A percentile compares a stretch with the other conserved stretches of the same genome.
phyloP scores from a whole-genome alignment of 2,329 filamentous ascomycete genomes.

The Incumbomyces delicatus region DNA sequence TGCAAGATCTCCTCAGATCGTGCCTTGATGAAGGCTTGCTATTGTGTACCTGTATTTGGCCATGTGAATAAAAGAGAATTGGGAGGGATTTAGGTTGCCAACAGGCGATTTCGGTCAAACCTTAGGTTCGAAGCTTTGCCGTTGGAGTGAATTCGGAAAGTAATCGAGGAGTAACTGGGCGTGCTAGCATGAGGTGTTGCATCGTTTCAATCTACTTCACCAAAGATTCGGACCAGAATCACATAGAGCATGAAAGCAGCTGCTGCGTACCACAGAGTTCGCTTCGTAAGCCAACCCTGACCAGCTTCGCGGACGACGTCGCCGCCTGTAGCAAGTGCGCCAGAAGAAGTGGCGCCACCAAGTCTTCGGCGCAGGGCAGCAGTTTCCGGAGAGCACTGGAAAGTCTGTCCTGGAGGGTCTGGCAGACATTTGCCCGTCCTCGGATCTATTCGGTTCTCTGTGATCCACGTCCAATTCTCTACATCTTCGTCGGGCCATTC shows the following conservation, averaged over 20 bases:
- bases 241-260: constrained; percentile 72
- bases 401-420: constrained; percentile 28
- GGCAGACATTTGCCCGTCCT: constrained; percentile 60
- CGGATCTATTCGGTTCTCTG: constrained; percentile 67
- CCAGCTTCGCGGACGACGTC: constrained; percentile 66
- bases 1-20: no score
- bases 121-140: no score
- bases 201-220: constrained; percentile 1
- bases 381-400: constrained; percentile 52
- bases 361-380: constrained; percentile 56
- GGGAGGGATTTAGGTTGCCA: no score
- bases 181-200: no score
- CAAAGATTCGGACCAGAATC: constrained; percentile 64
- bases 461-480: constrained; percentile 90
- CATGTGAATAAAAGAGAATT: no score
- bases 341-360: constrained; percentile 41
- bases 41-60: no score
- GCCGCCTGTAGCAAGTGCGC: constrained; percentile 66
- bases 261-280: constrained; percentile 66
- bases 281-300: constrained; percentile 68
- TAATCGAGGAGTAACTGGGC: no score
- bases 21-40: no score
- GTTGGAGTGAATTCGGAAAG: no score
- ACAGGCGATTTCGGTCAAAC: no score
- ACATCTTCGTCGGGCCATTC: constrained; percentile 86